Base-by-base conservation (phyloP, 108 stramenopile species). In the Fistulifera pelliculosa region DNA sequence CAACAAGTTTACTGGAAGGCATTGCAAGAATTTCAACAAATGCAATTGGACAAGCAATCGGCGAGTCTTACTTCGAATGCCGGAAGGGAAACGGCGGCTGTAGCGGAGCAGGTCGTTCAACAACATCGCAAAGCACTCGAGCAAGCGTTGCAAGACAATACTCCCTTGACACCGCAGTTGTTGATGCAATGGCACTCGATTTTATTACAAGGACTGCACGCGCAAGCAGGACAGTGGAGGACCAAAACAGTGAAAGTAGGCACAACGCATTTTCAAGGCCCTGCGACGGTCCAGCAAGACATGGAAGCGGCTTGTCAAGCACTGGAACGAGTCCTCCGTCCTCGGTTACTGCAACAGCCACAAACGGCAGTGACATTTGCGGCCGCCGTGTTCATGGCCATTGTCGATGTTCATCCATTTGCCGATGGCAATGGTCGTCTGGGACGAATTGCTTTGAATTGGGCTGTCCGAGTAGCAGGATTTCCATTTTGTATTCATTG, bases 371-470 rank as follows among this genome's bases (percentile, higher is more conserved):
- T 22, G n/a, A 49, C 48, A 40, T 76, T 60, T 68, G 70, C 75
- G 11, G 69, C 70, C 6, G 62, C 61, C 41, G 63, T 66, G 41
- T 54, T 76, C 52, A 71, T 62, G 42, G 70, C 64, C 27, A 44
- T 75, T 7, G 65, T 70, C 7, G 74, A 75, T 53, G 60, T 71
- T 40, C 75, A 76, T 40, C 57, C 62, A 21, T 76, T 76, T 56
- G 42, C 61, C 13, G 75, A 71, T 64, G 75, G 75, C 11, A 76
- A 76, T 64, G 70, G 75, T 14, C 40, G 70, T 40, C 39, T 76
- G 49, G 26, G 59, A 25, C 61, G 75, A 2, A 64, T 76, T 41
- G 66, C 54, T 1, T 58, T 53, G 17, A 76, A 76, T 54, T 71
- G 65, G 58, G 64, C 61, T 7, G 38, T 71, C 41, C 43, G 44